Evolutionary conservation across 257 asterid species (phyloP).

Genomic region (Knoxia roxburghii): DNA sequence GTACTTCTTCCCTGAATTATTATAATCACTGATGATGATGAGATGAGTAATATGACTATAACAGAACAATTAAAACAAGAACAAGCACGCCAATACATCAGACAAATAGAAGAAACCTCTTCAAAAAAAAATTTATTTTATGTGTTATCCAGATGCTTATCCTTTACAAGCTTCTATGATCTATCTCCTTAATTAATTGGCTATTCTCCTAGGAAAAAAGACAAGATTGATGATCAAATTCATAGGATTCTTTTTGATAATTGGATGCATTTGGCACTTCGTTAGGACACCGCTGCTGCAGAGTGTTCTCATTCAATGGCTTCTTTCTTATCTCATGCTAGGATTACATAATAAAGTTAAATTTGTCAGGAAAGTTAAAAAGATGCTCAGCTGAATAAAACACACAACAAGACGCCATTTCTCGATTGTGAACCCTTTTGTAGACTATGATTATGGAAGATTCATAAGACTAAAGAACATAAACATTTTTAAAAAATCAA

Average conservation of each 20-base stretch:
- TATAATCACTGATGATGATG: background rate
- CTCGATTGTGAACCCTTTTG: too few relatives aligned
- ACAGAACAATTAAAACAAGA: background rate
- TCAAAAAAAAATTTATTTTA: background rate
- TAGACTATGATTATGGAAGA: too few relatives aligned
- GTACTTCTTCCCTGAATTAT: background rate
- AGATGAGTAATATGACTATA: background rate
- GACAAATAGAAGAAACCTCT: background rate
- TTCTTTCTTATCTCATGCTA: too few relatives aligned
- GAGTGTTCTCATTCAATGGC: background rate
- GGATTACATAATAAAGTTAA: too few relatives aligned
- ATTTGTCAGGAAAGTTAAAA: background rate
- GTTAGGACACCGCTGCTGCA: too few relatives aligned
- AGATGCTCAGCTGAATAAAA: background rate
- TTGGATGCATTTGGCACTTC: constrained; percentile 9
- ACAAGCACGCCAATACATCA: background rate
- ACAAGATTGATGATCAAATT: background rate
- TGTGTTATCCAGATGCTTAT: background rate
- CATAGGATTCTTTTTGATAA: background rate
- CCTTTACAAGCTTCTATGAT: background rate
- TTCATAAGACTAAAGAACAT: too few relatives aligned
- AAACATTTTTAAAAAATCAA: too few relatives aligned
- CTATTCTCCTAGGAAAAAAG: background rate
- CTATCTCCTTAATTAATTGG: too few relatives aligned
- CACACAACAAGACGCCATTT: background rate